Conservation (phyloP, 2,329 filamentous ascomycete genomes). For the Aureobasidium leucospermi region DNA sequence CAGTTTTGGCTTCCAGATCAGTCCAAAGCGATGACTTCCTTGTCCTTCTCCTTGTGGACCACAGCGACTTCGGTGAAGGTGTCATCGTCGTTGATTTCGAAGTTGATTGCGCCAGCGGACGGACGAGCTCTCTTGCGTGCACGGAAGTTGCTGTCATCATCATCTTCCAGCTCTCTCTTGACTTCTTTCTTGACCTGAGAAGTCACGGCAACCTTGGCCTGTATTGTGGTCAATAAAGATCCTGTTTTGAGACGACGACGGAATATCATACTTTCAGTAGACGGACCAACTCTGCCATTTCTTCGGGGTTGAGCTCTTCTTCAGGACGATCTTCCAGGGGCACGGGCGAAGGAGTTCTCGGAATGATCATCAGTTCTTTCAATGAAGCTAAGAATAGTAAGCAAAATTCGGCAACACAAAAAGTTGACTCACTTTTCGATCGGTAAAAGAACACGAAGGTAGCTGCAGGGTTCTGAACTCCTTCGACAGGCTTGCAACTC, state of each 20-base stretch:
- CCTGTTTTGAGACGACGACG: background rate
- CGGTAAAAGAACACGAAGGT: slow-evolving; percentile 21
- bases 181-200: background rate
- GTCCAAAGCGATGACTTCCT: background rate
- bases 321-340: slow-evolving; percentile 18
- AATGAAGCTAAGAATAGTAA: slow-evolving; percentile 14
- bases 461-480: slow-evolving; percentile 4
- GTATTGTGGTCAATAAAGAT: background rate
- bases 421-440: slow-evolving; percentile 15
- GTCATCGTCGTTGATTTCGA: background rate
- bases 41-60: background rate
- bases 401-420: background rate
- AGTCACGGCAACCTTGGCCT: background rate
- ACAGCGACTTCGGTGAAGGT: background rate
- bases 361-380: slow-evolving; percentile 19
- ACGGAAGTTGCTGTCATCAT: background rate
- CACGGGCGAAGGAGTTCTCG: slow-evolving; percentile 19
- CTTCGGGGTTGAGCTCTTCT: slow-evolving; percentile 11
- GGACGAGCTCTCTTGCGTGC: background rate
- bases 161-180: background rate
- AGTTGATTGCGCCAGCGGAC: background rate
- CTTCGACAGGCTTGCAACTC: background rate
- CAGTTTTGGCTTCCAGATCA: background rate
- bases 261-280: background rate
- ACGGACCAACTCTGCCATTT: background rate